phyloP scores from a whole-genome alignment of 2,329 filamentous ascomycete genomes.

The Kalmusia sp. region DNA sequence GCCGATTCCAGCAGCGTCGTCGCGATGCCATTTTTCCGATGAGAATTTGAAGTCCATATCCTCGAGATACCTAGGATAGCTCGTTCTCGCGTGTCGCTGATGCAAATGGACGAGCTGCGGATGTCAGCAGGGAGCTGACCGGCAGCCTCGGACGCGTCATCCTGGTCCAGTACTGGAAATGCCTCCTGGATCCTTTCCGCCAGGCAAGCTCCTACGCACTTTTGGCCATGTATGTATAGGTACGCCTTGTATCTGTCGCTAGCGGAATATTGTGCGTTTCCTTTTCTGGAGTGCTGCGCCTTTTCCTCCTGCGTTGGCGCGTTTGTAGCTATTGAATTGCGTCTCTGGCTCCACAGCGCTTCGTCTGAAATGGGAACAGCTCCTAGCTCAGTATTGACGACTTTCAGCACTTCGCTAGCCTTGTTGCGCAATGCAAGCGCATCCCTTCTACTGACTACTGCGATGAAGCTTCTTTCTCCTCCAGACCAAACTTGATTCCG shows the following conservation, averaged over 20 bases:
- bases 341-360: slow-evolving; percentile 62
- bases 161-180: slow-evolving; percentile 53
- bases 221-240: slow-evolving; percentile 66
- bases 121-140: slow-evolving; percentile 20
- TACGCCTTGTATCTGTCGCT: slow-evolving; percentile 65
- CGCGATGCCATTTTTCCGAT: slow-evolving; percentile 65
- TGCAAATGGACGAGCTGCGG: slow-evolving; percentile 49
- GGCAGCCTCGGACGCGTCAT: slow-evolving; percentile 24
- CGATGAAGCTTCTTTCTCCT: slow-evolving; percentile 57
- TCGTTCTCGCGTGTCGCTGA: slow-evolving; percentile 50
- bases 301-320: slow-evolving; percentile 20
- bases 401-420: slow-evolving; percentile 61
- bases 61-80: slow-evolving; percentile 69
- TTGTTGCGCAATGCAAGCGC: slow-evolving; percentile 60
- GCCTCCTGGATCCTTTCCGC: slow-evolving; percentile 67
- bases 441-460: slow-evolving; percentile 64
- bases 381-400: slow-evolving; percentile 68
- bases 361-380: slow-evolving; percentile 66
- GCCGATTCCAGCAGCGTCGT: slow-evolving; percentile 64
- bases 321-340: slow-evolving; percentile 14
- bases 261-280: slow-evolving; percentile 31
- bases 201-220: slow-evolving; percentile 68
- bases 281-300: slow-evolving; percentile 38
- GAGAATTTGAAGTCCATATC: slow-evolving; percentile 68
- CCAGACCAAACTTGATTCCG: slow-evolving; percentile 60